A percentile compares a stretch with the other conserved stretches of the same genome.
phyloP scores from a whole-genome alignment of 1,284 basidiomycete genomes.

The Ustilago xerochloae region DNA sequence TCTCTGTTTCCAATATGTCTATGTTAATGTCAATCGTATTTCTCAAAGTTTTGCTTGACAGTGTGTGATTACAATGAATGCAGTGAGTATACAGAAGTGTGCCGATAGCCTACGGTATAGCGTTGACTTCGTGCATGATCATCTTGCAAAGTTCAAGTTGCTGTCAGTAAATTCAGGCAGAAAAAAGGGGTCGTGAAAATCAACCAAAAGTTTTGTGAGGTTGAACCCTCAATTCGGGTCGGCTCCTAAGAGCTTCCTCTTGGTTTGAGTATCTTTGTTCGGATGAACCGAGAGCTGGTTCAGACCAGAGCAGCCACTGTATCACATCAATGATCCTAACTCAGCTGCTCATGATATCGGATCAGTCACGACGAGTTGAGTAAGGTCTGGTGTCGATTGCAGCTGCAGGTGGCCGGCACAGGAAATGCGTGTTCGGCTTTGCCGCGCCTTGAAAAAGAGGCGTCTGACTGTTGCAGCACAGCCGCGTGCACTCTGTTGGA shows the following conservation, averaged over 20 bases:
- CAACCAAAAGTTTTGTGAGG: not conserved
- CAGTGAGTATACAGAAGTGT: not conserved
- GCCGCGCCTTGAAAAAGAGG: not conserved
- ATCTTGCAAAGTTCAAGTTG: not conserved
- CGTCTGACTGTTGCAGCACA: not conserved
- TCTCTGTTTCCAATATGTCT: conserved; percentile 11
- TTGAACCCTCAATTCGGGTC: not conserved
- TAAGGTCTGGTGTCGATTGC: not conserved
- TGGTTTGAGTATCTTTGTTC: not conserved
- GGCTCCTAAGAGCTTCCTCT: too few relatives aligned
- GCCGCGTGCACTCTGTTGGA: not conserved
- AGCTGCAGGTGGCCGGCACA: not conserved
- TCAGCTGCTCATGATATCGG: too few relatives aligned
- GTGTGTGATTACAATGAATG: too few relatives aligned
- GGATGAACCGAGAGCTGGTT: too few relatives aligned
- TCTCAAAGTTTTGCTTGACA: not conserved
- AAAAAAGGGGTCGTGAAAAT: conserved; percentile 1
- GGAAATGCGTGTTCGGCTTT: conserved; percentile 1
- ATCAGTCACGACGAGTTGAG: too few relatives aligned
- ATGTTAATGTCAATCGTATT: conserved; percentile 2
- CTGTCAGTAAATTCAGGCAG: not conserved
- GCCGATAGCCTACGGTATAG: not conserved
- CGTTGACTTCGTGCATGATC: too few relatives aligned
- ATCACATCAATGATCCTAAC: too few relatives aligned
- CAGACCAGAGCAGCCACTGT: too few relatives aligned